Conservation (phyloP, 345 rosid species). For the Litchi chinensis region DNA sequence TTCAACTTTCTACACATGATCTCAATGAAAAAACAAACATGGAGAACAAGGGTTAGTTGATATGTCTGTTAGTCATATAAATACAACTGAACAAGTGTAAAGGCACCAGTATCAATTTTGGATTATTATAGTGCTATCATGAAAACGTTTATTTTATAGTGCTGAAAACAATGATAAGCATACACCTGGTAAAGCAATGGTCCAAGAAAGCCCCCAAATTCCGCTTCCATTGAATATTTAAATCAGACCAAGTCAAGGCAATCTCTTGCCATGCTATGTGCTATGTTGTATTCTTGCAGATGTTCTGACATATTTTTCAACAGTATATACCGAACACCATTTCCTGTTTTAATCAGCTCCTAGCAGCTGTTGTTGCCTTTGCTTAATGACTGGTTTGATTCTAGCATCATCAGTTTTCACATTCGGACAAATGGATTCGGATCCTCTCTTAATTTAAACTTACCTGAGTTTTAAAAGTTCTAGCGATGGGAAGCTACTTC, state of each 20-base stretch:
- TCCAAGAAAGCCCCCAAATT: conserved; percentile 10
- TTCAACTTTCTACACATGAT: not conserved
- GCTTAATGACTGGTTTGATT: not conserved
- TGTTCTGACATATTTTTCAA: not conserved
- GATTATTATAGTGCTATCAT: conserved; percentile 1
- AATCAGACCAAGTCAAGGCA: conserved; percentile 13
- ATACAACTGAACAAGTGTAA: not conserved
- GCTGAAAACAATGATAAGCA: conserved; percentile 5
- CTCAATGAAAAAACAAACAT: not conserved
- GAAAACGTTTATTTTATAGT: not conserved
- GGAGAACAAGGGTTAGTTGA: conserved; percentile 12
- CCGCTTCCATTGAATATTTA: conserved; percentile 3
- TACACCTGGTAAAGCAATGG: not conserved
- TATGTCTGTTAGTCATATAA: not conserved
- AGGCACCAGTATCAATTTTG: not conserved
- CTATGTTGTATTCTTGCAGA: not conserved
- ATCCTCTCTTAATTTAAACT: not conserved
- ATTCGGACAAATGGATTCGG: not conserved
- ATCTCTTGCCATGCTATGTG: conserved; percentile 6
- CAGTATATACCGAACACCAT: conserved; percentile 9
- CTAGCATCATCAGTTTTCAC: not conserved
- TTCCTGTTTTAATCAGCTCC: not conserved
- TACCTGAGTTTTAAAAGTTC: not conserved
- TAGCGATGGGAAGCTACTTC: not conserved
- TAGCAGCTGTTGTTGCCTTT: not conserved